Evolutionary conservation across 1,284 basidiomycete species (phyloP).

Genomic region (Puccinia hordei): DNA sequence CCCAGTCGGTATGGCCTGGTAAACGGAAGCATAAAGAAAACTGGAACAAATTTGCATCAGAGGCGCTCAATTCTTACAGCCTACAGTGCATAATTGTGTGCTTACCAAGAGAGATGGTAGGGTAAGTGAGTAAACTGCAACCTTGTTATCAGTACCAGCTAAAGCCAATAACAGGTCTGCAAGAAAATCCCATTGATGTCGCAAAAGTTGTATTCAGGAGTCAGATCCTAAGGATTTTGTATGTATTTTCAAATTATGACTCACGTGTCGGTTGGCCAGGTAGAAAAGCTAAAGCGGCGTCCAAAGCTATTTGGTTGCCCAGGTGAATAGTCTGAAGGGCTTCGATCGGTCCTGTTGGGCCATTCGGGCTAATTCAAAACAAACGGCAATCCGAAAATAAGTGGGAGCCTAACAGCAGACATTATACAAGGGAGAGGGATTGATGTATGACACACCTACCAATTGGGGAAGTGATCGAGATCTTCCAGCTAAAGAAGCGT

Average conservation of each 20-base stretch:
- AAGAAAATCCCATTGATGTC: neutral
- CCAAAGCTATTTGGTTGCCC: slow-evolving; percentile 73
- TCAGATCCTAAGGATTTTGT: slow-evolving; percentile 5
- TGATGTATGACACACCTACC: slow-evolving; percentile 2
- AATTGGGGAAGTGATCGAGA: slow-evolving; percentile 17
- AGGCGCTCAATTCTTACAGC: neutral
- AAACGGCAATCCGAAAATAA: neutral
- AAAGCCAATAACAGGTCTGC: slow-evolving; percentile 74
- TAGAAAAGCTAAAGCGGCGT: slow-evolving; percentile 68
- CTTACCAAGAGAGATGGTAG: slow-evolving; percentile 60
- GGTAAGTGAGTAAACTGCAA: slow-evolving; percentile 74
- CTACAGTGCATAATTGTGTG: neutral
- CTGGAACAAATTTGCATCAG: neutral
- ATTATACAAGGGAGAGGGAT: neutral
- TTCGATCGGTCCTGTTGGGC: slow-evolving; percentile 49
- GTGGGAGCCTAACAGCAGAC: neutral
- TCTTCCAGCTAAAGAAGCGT: slow-evolving; percentile 31
- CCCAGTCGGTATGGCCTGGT: slow-evolving; percentile 91
- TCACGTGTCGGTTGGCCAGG: slow-evolving; percentile 69
- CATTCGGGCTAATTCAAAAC: neutral
- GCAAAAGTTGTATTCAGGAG: slow-evolving; percentile 2
- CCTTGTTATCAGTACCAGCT: slow-evolving; percentile 72
- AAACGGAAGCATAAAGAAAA: slow-evolving; percentile 61
- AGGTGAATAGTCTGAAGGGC: slow-evolving; percentile 68
- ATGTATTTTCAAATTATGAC: slow-evolving; percentile 51